These are phyloP conservation scores for Erodium maritimum DNA, from an alignment of 345 rosid genomes.

Conservation along the genomic window DNA sequence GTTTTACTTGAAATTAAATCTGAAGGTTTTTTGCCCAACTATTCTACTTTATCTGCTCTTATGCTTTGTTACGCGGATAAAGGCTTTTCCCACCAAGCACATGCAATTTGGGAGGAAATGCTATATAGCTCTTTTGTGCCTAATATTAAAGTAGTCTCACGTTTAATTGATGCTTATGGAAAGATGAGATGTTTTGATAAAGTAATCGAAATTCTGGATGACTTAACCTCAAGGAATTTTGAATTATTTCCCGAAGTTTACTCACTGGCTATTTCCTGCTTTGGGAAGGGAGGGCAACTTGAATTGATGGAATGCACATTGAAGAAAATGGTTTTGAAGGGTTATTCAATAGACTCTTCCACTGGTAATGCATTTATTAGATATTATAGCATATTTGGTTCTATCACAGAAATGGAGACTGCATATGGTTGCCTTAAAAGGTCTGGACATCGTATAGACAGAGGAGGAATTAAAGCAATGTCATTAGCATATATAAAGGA, in stretches of 20 bases:
- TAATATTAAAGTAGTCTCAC: slow-evolving; percentile 24
- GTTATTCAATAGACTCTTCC: slow-evolving; percentile 29
- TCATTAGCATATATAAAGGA: slow-evolving; percentile 35
- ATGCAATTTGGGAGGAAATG: slow-evolving; percentile 39
- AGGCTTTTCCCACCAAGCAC: slow-evolving; percentile 34
- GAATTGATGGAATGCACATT: slow-evolving; percentile 45
- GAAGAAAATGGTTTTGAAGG: slow-evolving; percentile 33
- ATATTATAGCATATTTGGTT: slow-evolving; percentile 42
- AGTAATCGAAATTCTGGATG: slow-evolving; percentile 28
- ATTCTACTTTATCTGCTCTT: slow-evolving; percentile 19
- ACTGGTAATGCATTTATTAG: slow-evolving; percentile 41
- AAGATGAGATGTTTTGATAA: slow-evolving; percentile 27
- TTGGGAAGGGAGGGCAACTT: slow-evolving; percentile 50
- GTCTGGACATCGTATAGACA: slow-evolving; percentile 38
- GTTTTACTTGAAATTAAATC: slow-evolving; percentile 2
- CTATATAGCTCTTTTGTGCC: slow-evolving; percentile 32
- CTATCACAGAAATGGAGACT: slow-evolving; percentile 46
- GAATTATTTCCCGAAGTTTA: slow-evolving; percentile 23
- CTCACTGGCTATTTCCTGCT: slow-evolving; percentile 45
- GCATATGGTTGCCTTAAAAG: slow-evolving; percentile 47
- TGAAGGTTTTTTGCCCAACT: background rate
- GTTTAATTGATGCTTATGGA: slow-evolving; percentile 39
- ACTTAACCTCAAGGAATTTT: slow-evolving; percentile 23
- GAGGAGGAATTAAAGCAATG: slow-evolving; percentile 49
- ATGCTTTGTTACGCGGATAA: slow-evolving; percentile 39